Evolutionary conservation across 306 rosid species (phyloP), one percentile per base, ranked within the genome.

Genomic region (Phaseolus lunatus): DNA sequence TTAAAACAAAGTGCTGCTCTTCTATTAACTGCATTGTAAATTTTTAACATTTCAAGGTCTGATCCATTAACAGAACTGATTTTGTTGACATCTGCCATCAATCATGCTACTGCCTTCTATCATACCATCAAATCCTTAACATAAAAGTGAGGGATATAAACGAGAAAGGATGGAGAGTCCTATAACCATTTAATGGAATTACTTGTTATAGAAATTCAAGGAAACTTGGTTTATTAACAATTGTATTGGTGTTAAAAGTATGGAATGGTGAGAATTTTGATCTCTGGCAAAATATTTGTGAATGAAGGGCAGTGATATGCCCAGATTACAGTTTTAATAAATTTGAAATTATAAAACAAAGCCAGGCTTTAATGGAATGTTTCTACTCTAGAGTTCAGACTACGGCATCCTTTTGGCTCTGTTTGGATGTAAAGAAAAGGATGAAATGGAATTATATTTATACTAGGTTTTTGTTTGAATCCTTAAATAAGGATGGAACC

Each of bases 21-120:
- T 69, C 44, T 70, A n/a, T 48, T 48, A 53, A 20, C 61, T 73
- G 29, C 61, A 63, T 37, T 71, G 23, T 52, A 39, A 18, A 61
- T 43, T 75, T 39, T 47, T 13, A 49, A 67, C 57, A 52, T 64
- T 39, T 79, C 27, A 39, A 7, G 41, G 19, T 27, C 27, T 64
- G 37, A 52, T 8, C 48, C 12, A 15, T 49, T 35, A 27, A 9
- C 43, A 14, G 41, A 62, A 45, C 8, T 13, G 14, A 61, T 49
- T 63, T 45, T 3, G 10, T 50, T 33, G 22, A 22, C 67, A 35
- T 41, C 67, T 52, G 43, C 41, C 3, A 48, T 23, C 74, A 69
- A 67, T 65, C 52, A 41, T 66, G 19, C 5, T 2, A 66, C 70
- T 39, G 50, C 49, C 15, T 37, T 0, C 7, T 37, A 4, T 37